These are phyloP conservation scores for Neohortaea acidophila DNA, from an alignment of 495 filamentous ascomycete species.

Conservation along the genomic window DNA sequence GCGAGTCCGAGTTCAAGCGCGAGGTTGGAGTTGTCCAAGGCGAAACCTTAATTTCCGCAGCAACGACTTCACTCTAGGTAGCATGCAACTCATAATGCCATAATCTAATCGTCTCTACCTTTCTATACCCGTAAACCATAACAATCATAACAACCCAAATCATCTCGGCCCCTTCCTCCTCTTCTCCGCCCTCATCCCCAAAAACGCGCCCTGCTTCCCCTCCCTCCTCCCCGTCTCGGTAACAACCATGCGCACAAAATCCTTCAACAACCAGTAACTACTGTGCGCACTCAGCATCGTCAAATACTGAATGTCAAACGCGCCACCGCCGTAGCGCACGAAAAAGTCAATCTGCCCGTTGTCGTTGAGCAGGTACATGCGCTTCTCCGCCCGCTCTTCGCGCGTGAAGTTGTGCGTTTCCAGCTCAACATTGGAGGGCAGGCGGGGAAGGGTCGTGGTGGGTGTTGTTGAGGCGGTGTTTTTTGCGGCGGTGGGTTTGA, in stretches of 20 bases:
- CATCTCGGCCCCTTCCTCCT: conserved; percentile 23
- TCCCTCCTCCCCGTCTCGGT: conserved; percentile 66
- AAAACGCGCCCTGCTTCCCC: conserved; percentile 51
- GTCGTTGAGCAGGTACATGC: conserved; percentile 77
- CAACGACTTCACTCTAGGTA: too few relatives aligned
- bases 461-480: conserved; percentile 24
- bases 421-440: conserved; percentile 83
- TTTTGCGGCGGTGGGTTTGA: not conserved
- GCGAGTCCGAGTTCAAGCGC: too few relatives aligned
- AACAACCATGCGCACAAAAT: conserved; percentile 77
- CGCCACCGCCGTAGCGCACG: conserved; percentile 59
- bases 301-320: conserved; percentile 85
- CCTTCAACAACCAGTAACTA: conserved; percentile 74
- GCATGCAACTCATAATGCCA: too few relatives aligned
- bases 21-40: too few relatives aligned
- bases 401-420: conserved; percentile 89
- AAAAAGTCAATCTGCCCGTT: conserved; percentile 91
- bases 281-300: conserved; percentile 97
- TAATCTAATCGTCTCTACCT: too few relatives aligned
- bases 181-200: conserved; percentile 63
- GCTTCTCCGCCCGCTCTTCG: conserved; percentile 84
- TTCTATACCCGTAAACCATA: too few relatives aligned
- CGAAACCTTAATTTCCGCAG: too few relatives aligned
- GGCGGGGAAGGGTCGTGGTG: conserved; percentile 28
- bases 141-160: too few relatives aligned